These are phyloP conservation scores for Apiotrichum montevideense DNA, from an alignment of 1,284 basidiomycete genomes.

Conservation along the genomic window DNA sequence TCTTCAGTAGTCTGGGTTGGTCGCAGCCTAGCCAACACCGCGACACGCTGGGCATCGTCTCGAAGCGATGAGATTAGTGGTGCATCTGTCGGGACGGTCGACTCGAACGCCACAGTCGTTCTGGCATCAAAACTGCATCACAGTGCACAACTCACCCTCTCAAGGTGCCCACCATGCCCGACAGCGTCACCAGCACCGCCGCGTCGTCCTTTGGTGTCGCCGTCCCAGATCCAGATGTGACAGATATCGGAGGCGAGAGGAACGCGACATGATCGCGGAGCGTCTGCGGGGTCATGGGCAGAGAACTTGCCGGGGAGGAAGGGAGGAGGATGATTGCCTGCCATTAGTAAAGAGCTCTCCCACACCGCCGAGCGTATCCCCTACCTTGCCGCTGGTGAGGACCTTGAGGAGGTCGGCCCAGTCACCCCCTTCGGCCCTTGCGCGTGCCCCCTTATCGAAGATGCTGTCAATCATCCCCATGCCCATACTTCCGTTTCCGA, in stretches of 20 bases:
- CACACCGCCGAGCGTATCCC: slow-evolving; percentile 11
- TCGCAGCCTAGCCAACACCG: slow-evolving; percentile 30
- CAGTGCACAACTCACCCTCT: slow-evolving; percentile 48
- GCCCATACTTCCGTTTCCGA: slow-evolving; percentile 64
- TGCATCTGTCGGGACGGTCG: slow-evolving; percentile 55
- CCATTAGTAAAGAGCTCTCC: neutral
- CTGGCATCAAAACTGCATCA: neutral
- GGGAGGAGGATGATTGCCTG: slow-evolving; percentile 76
- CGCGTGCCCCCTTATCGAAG: slow-evolving; percentile 58
- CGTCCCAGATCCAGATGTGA: slow-evolving; percentile 45
- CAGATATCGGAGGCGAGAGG: slow-evolving; percentile 23
- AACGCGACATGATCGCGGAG: slow-evolving; percentile 71
- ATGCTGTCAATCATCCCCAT: slow-evolving; percentile 79
- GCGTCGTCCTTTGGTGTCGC: slow-evolving; percentile 42
- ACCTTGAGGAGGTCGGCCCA: slow-evolving; percentile 71
- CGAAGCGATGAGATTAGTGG: slow-evolving; percentile 59
- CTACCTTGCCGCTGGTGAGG: slow-evolving; percentile 63
- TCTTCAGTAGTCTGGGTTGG: slow-evolving; percentile 30
- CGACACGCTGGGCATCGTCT: slow-evolving; percentile 52
- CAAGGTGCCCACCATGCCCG: slow-evolving; percentile 67
- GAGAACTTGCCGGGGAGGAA: slow-evolving; percentile 51
- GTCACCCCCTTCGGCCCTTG: slow-evolving; percentile 59
- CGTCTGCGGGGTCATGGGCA: slow-evolving; percentile 62
- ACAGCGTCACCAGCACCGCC: slow-evolving; percentile 63
- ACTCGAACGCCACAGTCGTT: slow-evolving; percentile 26